phyloP scores from a whole-genome alignment of 306 rosid genomes.

The Crataegus laevigata region DNA sequence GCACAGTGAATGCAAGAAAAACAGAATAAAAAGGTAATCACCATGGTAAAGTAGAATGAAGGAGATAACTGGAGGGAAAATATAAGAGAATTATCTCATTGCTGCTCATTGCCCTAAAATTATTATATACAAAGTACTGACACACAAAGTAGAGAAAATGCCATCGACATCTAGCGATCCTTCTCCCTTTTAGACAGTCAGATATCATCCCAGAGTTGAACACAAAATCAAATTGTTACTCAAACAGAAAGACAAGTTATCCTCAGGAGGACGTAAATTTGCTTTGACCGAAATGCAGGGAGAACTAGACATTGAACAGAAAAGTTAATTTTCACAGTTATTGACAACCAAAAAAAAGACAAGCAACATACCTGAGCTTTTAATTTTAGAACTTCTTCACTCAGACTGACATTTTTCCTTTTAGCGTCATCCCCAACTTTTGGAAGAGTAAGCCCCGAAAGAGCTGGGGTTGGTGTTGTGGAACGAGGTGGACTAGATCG shows the following conservation, averaged over 20 bases:
- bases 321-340: neutral
- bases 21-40: neutral
- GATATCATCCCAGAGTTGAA: neutral
- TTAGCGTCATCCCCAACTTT: slow-evolving; percentile 60
- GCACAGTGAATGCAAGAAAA: neutral
- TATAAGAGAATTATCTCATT: neutral
- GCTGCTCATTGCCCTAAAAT: neutral
- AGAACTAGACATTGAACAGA: neutral
- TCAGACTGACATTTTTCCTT: slow-evolving; percentile 58
- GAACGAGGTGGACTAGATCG: slow-evolving; percentile 76
- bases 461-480: slow-evolving; percentile 60
- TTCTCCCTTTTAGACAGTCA: neutral
- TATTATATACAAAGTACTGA: neutral
- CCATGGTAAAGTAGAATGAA: neutral
- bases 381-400: slow-evolving; percentile 66
- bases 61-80: neutral
- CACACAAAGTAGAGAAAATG: neutral
- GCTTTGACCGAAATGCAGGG: neutral
- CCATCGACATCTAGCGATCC: neutral
- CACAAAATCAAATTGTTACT: neutral
- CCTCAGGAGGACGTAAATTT: neutral
- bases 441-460: slow-evolving; percentile 56
- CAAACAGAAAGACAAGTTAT: neutral
- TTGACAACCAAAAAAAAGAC: neutral
- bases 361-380: slow-evolving; percentile 52